Evolutionary conservation across 306 rosid genomes (phyloP).

Genomic region (Hippophae tibetana): DNA sequence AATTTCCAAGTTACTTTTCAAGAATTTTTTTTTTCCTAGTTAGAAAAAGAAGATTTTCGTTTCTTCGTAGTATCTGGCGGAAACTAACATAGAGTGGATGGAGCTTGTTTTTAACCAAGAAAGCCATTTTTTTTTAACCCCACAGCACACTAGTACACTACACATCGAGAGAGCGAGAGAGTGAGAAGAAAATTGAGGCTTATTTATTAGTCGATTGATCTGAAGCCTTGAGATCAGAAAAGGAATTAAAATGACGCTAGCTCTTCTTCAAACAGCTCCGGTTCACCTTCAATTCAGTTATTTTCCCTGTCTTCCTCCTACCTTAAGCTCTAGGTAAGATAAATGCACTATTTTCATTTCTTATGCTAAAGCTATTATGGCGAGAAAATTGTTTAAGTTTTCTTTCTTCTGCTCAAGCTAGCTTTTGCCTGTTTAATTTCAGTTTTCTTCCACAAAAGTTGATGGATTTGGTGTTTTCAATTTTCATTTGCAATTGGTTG

Average conservation of each 20-base stretch:
- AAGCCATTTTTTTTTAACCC: not conserved
- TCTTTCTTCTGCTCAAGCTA: not conserved
- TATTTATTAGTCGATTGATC: not conserved
- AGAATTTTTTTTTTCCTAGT: too few relatives aligned
- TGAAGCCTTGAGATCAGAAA: constrained; percentile 13
- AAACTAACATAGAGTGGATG: too few relatives aligned
- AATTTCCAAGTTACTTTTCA: too few relatives aligned
- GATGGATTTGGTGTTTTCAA: not conserved
- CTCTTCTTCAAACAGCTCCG: constrained; percentile 42
- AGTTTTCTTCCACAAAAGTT: not conserved
- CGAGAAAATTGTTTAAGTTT: not conserved
- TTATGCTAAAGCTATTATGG: not conserved
- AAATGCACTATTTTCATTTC: not conserved
- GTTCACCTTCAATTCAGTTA: constrained; percentile 31
- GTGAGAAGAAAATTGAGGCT: not conserved
- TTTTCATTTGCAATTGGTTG: not conserved
- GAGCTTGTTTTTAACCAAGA: not conserved
- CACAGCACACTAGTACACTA: not conserved
- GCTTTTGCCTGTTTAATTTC: not conserved
- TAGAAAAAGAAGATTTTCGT: not conserved
- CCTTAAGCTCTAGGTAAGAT: constrained; percentile 34
- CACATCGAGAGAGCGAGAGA: not conserved
- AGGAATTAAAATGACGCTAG: constrained; percentile 40
- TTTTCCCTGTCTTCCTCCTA: constrained; percentile 21
- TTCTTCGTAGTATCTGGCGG: not conserved